Evolutionary conservation across 192 early-diverging fungal genomes (phyloP), one percentile per base, ranked within the genome.

Genomic region (Chytriomyces sp.): DNA sequence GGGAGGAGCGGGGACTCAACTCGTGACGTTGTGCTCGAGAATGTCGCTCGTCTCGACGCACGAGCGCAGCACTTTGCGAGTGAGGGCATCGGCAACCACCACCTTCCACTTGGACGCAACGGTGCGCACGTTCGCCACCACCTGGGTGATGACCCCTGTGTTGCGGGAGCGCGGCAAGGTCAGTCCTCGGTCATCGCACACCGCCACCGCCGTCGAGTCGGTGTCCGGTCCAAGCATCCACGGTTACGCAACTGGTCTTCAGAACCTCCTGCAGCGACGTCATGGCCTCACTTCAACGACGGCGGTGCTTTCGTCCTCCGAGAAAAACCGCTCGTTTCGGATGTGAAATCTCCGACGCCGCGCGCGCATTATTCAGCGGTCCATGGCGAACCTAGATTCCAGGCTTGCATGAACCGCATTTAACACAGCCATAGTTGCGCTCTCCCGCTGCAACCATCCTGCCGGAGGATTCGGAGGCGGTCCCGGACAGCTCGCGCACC

Each of bases 401-500:
- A n/a, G n/a, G n/a, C n/a, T n/a, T n/a, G n/a, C n/a, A n/a, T n/a
- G n/a, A n/a, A n/a, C n/a, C n/a, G n/a, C n/a, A n/a, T n/a, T n/a
- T 58, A 30, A 12, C 52, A 88, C 86, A 59, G 82, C 80, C 8
- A 74, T 93, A 10, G 78, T 81, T 0, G 92, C 91, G 1, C 64
- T 97, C 3, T 30, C 66, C 14, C 77, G 78, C 28, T 89, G 91
- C 69, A 73, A 82, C 40, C 70, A 80, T 4, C 17, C 17, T 1
- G 73, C 72, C 12, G 96, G 96, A n/a, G 96, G 96, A 30, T 99
- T 91, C 78, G 88, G 89, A 31, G 95, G 96, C 39, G 97, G 96
- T 4, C 82, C 83, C 25, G 86, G 87, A 59, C 95, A 98, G 78
- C 70, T 96, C 14, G 80, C 92, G 8, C 97, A 99, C 81, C 59